Percentiles rank a stretch among this genome's conserved stretches.
These are phyloP conservation scores for Fimicolochytrium jonesii DNA, from an alignment of 192 early-diverging fungal genomes.

Conservation along the genomic window DNA sequence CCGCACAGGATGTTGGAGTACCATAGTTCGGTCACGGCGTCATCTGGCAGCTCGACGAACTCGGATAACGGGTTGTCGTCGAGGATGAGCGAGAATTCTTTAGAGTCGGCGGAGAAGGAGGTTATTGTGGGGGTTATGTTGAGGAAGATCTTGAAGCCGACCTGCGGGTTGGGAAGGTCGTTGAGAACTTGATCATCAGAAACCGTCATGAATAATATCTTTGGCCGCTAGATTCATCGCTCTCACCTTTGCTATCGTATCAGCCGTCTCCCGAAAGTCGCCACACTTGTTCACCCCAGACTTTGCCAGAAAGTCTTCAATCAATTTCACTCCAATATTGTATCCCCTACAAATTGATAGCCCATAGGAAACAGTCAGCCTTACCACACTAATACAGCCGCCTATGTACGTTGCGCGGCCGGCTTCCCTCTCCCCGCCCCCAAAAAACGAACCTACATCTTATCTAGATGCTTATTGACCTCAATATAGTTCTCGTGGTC, in stretches of 20 bases:
- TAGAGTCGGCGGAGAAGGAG: conserved; percentile 74
- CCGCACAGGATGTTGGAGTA: conserved; percentile 96
- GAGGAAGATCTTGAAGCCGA: conserved; percentile 95
- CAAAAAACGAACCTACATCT: conserved; percentile 70
- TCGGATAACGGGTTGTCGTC: conserved; percentile 97
- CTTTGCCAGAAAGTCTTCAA: conserved; percentile 94
- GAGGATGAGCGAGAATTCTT: conserved; percentile 89
- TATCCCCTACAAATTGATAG: conserved; percentile 76
- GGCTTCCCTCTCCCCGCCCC: too few relatives aligned
- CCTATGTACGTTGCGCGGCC: too few relatives aligned
- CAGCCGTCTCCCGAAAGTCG: conserved; percentile 88
- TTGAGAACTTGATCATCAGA: too few relatives aligned
- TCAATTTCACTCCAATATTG: conserved; percentile 91
- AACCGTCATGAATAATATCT: too few relatives aligned
- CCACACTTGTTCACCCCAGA: conserved; percentile 73
- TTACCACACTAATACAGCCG: not conserved
- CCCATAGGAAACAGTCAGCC: not conserved
- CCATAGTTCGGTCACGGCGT: conserved; percentile 71
- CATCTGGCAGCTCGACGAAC: conserved; percentile 94
- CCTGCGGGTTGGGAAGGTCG: conserved; percentile 44
- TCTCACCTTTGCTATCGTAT: conserved; percentile 94
- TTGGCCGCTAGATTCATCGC: too few relatives aligned
- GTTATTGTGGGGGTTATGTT: conserved; percentile 81
- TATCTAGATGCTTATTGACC: conserved; percentile 95
- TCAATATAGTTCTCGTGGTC: conserved; percentile 88